Evolutionary conservation across 2,329 filamentous ascomycete species (phyloP).

Genomic region (Aspergillus sp.): DNA sequence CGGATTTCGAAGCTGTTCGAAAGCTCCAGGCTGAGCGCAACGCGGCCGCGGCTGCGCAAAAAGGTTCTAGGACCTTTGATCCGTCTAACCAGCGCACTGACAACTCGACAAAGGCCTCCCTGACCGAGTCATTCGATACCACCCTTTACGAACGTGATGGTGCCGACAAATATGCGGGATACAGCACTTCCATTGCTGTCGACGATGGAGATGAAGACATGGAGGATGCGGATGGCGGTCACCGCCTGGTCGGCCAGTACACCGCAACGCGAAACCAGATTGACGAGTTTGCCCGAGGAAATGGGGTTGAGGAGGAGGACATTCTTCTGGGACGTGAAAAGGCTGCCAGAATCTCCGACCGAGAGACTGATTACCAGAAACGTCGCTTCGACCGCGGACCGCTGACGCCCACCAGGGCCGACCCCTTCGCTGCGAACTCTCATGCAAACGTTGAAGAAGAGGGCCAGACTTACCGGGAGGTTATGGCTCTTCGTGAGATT

Average conservation of each 20-base stretch:
- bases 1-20: conserved; percentile 84
- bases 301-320: conserved; percentile 88
- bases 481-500: conserved; percentile 87
- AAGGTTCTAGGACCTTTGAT: conserved; percentile 78
- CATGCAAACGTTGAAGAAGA: conserved; percentile 67
- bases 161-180: conserved; percentile 80
- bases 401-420: conserved; percentile 80
- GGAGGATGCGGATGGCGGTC: conserved; percentile 71
- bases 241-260: conserved; percentile 88
- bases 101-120: conserved; percentile 82
- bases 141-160: conserved; percentile 80
- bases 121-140: conserved; percentile 83
- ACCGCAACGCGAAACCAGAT: conserved; percentile 90
- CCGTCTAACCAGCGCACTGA: conserved; percentile 77
- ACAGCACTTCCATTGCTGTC: conserved; percentile 83
- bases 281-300: conserved; percentile 85
- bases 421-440: conserved; percentile 77
- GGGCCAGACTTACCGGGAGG: conserved; percentile 79
- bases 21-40: conserved; percentile 93
- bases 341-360: conserved; percentile 84
- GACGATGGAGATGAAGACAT: conserved; percentile 77
- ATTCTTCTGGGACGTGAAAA: conserved; percentile 82
- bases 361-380: conserved; percentile 97
- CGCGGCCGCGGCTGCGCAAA: conserved; percentile 72
- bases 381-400: conserved; percentile 79